Evolutionary conservation across 1,284 basidiomycete genomes (phyloP), one percentile per base, ranked within the genome.

Genomic region (Laetiporus sulphureus): DNA sequence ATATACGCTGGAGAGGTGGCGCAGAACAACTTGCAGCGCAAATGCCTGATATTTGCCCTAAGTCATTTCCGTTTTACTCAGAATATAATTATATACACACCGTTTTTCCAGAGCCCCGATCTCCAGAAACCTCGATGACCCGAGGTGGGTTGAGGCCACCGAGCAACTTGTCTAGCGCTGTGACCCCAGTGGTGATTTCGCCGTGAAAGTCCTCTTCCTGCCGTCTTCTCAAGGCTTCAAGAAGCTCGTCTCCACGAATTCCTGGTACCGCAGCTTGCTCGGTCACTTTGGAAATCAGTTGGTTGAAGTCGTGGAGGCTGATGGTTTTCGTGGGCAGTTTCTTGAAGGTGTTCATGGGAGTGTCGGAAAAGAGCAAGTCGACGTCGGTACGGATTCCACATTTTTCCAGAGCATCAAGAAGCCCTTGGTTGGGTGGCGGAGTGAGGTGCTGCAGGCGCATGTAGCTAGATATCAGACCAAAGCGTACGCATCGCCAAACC

Each of bases 111-210:
- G 76, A 73, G 7, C 67, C 67, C 53, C 60, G 67, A 19, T 76
- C 71, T 7, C 84, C 84, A 15, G 81, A 76, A 15, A 87, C 64
- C 54, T 87, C 83, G 35, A 83, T 62, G 12, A 86, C 65, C 18
- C 66, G 66, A 18, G 69, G 61, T 3, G 65, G 58, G 20, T 66
- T 66, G 46, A 78, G 69, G 1, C 69, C 68, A 19, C 58, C 56
- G 0, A 83, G 58, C 12, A 83, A 55, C 6, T 54, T 55, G 52
- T 83, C 79, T 15, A 83, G 55, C 32, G 64, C 63, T 5, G 54
- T 53, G 6, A 78, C 55, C 13, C 76, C 78, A 44, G 61, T 50
- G 64, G 30, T 54, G 52, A 40, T 68, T 11, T 48, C 52, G 31
- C 50, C 39, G n/a, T 27, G 22, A 20, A 49, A 40, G 16, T 58